Evolutionary conservation across 352 stramenopile genomes (phyloP).

Genomic region (Phytophthora cryptogea): DNA sequence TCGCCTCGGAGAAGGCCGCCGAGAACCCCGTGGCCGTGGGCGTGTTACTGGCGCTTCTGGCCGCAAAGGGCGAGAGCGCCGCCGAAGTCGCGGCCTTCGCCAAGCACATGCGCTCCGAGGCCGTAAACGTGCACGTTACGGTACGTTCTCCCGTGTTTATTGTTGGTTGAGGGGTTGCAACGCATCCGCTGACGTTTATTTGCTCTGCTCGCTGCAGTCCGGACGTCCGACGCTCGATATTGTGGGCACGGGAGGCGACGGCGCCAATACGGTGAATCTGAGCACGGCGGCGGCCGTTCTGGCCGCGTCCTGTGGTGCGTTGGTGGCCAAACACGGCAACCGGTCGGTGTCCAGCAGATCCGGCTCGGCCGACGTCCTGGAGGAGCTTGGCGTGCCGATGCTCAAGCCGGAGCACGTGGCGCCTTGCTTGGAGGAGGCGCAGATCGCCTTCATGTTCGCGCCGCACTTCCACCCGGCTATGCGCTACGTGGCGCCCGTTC

Average conservation of each 20-base stretch:
- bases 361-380: constrained; percentile 97
- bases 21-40: constrained; percentile 81
- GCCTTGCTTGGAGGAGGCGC: constrained; percentile 91
- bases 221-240: constrained; percentile 95
- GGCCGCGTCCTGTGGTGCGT: constrained; percentile 91
- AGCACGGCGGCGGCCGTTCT: constrained; percentile 95
- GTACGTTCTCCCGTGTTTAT: constrained; percentile 24
- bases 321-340: constrained; percentile 98
- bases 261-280: constrained; percentile 98
- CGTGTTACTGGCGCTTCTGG: constrained; percentile 94
- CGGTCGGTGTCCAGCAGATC: constrained; percentile 94
- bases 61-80: constrained; percentile 94
- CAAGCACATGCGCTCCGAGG: constrained; percentile 94
- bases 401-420: constrained; percentile 90
- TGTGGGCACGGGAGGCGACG: constrained; percentile 98
- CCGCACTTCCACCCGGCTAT: constrained; percentile 97
- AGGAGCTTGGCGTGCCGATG: constrained; percentile 96
- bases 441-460: constrained; percentile 98
- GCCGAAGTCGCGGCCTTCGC: constrained; percentile 96
- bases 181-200: constrained; percentile 3
- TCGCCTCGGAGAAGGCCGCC: constrained; percentile 65
- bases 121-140: constrained; percentile 74
- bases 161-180: not conserved
- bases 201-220: constrained; percentile 30
- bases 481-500: constrained; percentile 94